Percentiles rank a stretch among this genome's conserved stretches.
These are phyloP conservation scores for Helicocarpus griseus DNA, from an alignment of 2,329 filamentous ascomycete genomes.

Conservation along the genomic window DNA sequence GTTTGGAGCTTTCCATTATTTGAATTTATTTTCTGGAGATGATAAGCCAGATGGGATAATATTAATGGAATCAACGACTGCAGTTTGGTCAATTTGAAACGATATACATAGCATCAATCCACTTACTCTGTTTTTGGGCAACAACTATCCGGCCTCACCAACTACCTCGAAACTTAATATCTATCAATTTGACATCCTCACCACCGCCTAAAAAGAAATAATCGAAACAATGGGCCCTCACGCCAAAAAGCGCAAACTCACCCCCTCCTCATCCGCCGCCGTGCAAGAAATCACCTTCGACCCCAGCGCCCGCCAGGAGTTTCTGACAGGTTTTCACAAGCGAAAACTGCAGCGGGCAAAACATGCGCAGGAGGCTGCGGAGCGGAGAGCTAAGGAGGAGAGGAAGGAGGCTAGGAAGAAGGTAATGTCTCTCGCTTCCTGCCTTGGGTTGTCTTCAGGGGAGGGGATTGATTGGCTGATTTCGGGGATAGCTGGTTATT, in stretches of 20 bases:
- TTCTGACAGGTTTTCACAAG: conserved; percentile 93
- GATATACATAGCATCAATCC: conserved; percentile 72
- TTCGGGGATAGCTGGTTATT: background rate
- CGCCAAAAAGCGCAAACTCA: conserved; percentile 57
- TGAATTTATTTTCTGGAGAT: too few species aligned
- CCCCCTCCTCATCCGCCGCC: conserved; percentile 11
- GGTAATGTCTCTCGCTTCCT: conserved; percentile 38
- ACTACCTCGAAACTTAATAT: too few species aligned
- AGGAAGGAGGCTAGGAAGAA: conserved; percentile 63
- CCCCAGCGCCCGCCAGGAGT: conserved; percentile 67
- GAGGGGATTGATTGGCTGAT: background rate
- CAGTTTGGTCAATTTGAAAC: conserved; percentile 59
- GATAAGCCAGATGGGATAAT: too few species aligned
- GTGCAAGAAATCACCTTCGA: conserved; percentile 84
- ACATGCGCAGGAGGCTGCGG: conserved; percentile 71
- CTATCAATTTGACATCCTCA: too few species aligned
- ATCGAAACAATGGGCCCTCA: conserved; percentile 24
- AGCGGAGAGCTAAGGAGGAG: conserved; percentile 67
- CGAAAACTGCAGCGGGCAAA: conserved; percentile 80
- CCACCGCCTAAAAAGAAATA: background rate
- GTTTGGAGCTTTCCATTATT: too few species aligned
- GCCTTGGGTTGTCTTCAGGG: background rate
- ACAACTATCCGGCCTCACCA: too few species aligned
- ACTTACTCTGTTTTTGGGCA: too few species aligned
- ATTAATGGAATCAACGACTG: too few species aligned